Evolutionary conservation across 2,329 filamentous ascomycete species (phyloP).

Genomic region (Pseudogymnoascus sp.): DNA sequence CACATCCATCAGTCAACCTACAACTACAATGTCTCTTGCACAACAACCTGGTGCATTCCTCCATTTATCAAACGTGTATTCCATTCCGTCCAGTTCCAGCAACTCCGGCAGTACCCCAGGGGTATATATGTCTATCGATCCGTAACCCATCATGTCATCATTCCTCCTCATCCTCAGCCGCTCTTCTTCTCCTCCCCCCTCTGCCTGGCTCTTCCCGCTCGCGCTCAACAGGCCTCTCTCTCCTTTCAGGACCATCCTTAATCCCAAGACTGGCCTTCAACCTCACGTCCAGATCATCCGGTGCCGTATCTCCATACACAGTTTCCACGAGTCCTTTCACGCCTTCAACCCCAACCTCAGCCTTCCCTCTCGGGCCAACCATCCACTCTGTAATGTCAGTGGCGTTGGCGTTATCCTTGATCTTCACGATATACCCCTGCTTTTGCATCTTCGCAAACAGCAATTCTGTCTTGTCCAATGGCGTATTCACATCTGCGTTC

Average conservation of each 20-base stretch:
- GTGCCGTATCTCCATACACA: constrained; percentile 45
- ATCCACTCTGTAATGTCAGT: constrained; percentile 75
- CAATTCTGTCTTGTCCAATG: constrained; percentile 66
- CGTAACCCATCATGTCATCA: not conserved
- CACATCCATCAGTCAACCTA: not conserved
- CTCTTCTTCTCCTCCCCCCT: constrained; percentile 17
- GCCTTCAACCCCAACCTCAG: constrained; percentile 73
- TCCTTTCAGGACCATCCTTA: constrained; percentile 17
- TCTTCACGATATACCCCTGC: constrained; percentile 75
- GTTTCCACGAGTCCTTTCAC: constrained; percentile 61
- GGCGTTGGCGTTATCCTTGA: constrained; percentile 61
- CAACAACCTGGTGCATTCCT: not conserved
- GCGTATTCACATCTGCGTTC: constrained; percentile 66
- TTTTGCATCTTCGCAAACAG: constrained; percentile 66
- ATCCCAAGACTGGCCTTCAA: constrained; percentile 55
- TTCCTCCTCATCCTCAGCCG: constrained; percentile 13
- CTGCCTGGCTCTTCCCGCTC: constrained; percentile 19
- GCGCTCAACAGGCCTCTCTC: constrained; percentile 15
- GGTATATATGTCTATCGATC: constrained; percentile 3
- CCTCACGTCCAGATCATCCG: constrained; percentile 49
- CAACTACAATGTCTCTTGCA: not conserved
- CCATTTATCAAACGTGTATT: not conserved
- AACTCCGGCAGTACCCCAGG: not conserved
- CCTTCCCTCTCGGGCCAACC: constrained; percentile 74
- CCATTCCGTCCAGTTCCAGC: not conserved